Evolutionary conservation across 176 grass and related monocot genomes (phyloP), one percentile per base, ranked within the genome.

Genomic region (Musa schizocarpa): DNA sequence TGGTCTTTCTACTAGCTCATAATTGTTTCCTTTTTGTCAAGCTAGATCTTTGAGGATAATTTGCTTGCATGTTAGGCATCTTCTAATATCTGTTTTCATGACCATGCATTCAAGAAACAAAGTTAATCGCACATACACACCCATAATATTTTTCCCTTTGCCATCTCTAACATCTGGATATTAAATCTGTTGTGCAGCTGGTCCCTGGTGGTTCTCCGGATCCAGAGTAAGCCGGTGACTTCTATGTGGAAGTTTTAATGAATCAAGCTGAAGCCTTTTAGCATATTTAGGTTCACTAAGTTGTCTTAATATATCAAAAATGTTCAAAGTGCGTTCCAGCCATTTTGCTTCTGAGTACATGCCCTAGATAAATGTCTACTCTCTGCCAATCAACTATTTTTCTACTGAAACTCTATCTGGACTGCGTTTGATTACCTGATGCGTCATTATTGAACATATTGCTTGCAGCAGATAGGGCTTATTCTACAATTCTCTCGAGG

Each of bases 181-280:
- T 43, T 11, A 0, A n/a, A 11, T 50, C 57, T 57, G 4, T 69
- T 8, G 34, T 74, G 74, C 88, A 99, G 96, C 86, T 99, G 67
- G 96, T 99, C 26, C 96, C 91, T 20, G 96, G 96, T 75, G 91
- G 96, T 84, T 99, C 96, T 2, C 96, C 96, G 11, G 96, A 99
- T 81, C 83, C 77, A 48, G 91, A 82, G 81, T 95, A 76, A 88
- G 61, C 69, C 57, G 80, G 20, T 10, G 54, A n/a, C 17, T 20
- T 61, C 34, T 21, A 61, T 9, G 57, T n/a, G 57, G 57, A 61
- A 6, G 34, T 43, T 6, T 25, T 29, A 9, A 11, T 29, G 63
- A 65, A 65, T 10, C 63, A 14, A 14, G 63, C 24, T 22, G 23
- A 24, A 65, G 23, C 21, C 3, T 24, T 12, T 9, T 11, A 24